phyloP scores from a whole-genome alignment of 1,284 basidiomycete genomes.

The Somion occarium region DNA sequence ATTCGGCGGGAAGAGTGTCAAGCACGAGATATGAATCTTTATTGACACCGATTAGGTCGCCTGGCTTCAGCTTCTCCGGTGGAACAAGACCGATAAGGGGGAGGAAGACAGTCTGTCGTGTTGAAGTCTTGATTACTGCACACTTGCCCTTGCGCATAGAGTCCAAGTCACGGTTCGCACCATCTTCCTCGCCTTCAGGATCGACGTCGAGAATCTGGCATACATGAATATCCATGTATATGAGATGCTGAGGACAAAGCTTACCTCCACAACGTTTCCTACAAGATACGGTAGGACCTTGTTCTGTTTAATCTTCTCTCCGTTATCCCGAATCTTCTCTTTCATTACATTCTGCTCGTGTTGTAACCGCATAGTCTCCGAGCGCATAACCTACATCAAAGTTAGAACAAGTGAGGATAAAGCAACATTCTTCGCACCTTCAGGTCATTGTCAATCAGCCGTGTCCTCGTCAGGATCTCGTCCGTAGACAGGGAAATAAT shows the following conservation, averaged over 20 bases:
- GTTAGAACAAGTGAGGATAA: background rate
- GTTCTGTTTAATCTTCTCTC: conserved; percentile 99
- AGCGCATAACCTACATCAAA: conserved; percentile 80
- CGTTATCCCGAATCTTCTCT: conserved; percentile 97
- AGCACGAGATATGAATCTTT: conserved; percentile 99
- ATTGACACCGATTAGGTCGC: conserved; percentile 97
- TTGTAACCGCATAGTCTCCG: conserved; percentile 86
- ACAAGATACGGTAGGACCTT: conserved; percentile 98
- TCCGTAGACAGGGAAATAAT: conserved; percentile 71
- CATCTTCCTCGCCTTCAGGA: conserved; percentile 89
- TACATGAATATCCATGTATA: background rate
- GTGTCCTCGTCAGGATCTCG: conserved; percentile 81
- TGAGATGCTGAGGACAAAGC: conserved; percentile 17
- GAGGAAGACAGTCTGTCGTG: conserved; percentile 96
- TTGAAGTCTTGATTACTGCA: conserved; percentile 98
- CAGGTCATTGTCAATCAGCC: conserved; percentile 92
- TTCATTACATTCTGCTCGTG: conserved; percentile 97
- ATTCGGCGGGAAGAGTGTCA: conserved; percentile 80
- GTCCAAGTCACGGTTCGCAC: conserved; percentile 90
- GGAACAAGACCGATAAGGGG: conserved; percentile 97
- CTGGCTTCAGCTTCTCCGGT: conserved; percentile 82
- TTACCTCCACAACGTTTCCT: conserved; percentile 93
- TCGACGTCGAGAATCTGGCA: conserved; percentile 92
- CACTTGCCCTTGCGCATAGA: conserved; percentile 96
- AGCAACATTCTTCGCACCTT: conserved; percentile 51